phyloP scores from a whole-genome alignment of 192 early-diverging fungal genomes.

The Entophlyctis luteolus region DNA sequence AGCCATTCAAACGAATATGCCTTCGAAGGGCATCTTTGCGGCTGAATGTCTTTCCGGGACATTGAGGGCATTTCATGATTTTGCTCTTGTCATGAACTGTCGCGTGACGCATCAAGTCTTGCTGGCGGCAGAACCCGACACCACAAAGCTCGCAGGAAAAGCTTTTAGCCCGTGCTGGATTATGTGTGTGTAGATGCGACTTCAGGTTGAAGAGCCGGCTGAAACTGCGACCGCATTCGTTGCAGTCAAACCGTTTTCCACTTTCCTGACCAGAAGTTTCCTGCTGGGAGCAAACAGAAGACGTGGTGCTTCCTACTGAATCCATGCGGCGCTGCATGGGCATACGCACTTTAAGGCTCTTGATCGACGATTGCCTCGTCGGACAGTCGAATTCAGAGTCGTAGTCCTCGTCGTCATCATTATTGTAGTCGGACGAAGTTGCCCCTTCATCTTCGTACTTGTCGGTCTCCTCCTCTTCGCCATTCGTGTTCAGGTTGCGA shows the following conservation, averaged over 20 bases:
- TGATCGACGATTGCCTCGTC: background rate
- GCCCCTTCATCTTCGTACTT: no score
- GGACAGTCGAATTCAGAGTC: background rate
- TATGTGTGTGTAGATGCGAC: slow-evolving; percentile 53
- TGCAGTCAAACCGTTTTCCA: slow-evolving; percentile 32
- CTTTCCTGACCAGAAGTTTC: no score
- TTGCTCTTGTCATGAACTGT: slow-evolving; percentile 19
- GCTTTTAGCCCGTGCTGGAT: slow-evolving; percentile 10
- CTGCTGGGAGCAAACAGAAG: no score
- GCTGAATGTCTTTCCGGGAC: slow-evolving; percentile 18
- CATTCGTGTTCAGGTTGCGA: no score
- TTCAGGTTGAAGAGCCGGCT: slow-evolving; percentile 63
- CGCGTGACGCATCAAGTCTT: slow-evolving; percentile 15
- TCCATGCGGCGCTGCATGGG: background rate
- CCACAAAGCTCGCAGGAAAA: slow-evolving; percentile 13
- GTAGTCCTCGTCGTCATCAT: background rate
- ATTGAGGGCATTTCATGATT: slow-evolving; percentile 8
- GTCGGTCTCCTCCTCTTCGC: no score
- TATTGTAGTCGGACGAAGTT: no score
- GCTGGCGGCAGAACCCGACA: slow-evolving; percentile 23
- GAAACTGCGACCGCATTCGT: slow-evolving; percentile 46
- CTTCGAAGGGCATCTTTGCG: slow-evolving; percentile 28
- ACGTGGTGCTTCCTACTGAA: background rate
- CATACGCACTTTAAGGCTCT: background rate
- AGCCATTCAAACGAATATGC: slow-evolving; percentile 29